Evolutionary conservation across 768 basidiomycete genomes (phyloP).

Genomic region (Scleroderma citrinum): DNA sequence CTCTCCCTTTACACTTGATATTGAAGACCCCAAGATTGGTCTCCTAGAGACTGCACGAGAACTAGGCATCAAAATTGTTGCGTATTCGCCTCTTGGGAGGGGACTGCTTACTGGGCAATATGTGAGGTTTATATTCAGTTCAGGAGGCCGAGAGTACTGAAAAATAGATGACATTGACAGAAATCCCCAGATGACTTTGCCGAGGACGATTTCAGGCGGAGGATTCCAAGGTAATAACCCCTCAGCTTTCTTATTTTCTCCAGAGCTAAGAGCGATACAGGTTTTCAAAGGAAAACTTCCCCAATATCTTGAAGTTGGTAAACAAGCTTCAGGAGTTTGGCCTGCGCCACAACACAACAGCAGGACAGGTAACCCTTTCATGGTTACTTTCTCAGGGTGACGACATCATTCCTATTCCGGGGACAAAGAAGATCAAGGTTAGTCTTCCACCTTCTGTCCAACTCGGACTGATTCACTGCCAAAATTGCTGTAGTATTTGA

Average conservation of each 20-base stretch:
- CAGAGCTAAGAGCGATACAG: conserved; percentile 5
- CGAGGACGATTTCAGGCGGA: conserved; percentile 19
- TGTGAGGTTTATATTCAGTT: conserved; percentile 19
- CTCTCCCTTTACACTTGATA: conserved; percentile 43
- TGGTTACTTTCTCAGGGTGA: conserved; percentile 36
- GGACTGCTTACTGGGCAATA: conserved; percentile 44
- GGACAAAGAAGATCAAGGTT: conserved; percentile 32
- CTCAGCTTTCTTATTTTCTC: conserved; percentile 13
- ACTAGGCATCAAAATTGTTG: conserved; percentile 43
- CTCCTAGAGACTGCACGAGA: conserved; percentile 43
- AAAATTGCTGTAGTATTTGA: conserved; percentile 28
- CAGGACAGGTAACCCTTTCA: conserved; percentile 37
- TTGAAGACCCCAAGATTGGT: conserved; percentile 38
- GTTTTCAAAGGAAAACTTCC: conserved; percentile 39
- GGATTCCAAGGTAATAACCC: conserved; percentile 17
- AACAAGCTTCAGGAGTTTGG: conserved; percentile 31
- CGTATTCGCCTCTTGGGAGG: conserved; percentile 49
- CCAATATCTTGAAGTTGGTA: conserved; percentile 35
- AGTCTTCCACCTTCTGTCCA: background rate
- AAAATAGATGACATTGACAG: conserved; percentile 7
- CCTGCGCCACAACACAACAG: conserved; percentile 27
- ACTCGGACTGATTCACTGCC: background rate
- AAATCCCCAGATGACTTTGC: conserved; percentile 31
- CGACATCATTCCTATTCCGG: conserved; percentile 37
- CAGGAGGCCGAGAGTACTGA: background rate